Conservation (phyloP, 441 rosid genomes). For the Omphalea diandra region DNA sequence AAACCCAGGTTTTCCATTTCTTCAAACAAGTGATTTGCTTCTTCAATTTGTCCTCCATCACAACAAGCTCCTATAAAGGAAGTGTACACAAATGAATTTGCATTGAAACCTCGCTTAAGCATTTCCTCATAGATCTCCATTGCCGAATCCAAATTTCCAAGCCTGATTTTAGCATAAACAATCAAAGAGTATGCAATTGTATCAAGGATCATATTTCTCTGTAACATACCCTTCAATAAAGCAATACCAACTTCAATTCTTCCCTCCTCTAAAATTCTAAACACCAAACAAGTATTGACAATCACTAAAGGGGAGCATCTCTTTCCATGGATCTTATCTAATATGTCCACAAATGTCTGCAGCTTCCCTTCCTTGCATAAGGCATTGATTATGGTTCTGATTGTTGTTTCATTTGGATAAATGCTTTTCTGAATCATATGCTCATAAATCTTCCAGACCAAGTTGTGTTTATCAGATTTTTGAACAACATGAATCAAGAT, state of each 20-base stretch:
- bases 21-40: constrained; percentile 42
- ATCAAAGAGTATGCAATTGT: constrained; percentile 61
- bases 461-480: constrained; percentile 44
- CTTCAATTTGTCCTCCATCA: constrained; percentile 38
- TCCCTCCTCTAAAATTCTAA: constrained; percentile 52
- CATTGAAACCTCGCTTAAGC: constrained; percentile 62
- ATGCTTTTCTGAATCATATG: constrained; percentile 47
- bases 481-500: constrained; percentile 50
- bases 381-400: constrained; percentile 46
- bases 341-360: constrained; percentile 40
- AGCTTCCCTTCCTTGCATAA: constrained; percentile 78
- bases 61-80: constrained; percentile 51
- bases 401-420: constrained; percentile 53
- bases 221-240: constrained; percentile 65
- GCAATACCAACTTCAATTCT: constrained; percentile 45
- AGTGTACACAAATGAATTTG: constrained; percentile 59
- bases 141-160: constrained; percentile 50
- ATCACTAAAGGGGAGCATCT: constrained; percentile 62
- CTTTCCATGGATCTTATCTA: constrained; percentile 63
- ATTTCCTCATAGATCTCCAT: constrained; percentile 56
- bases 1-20: constrained; percentile 54
- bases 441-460: constrained; percentile 75
- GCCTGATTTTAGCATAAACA: constrained; percentile 43
- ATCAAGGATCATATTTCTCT: constrained; percentile 64
- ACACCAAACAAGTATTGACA: constrained; percentile 55